A percentile compares a stretch with the other conserved stretches of the same genome.
These are phyloP conservation scores for Suhomyces kilbournensis DNA, from an alignment of 805 yeast genomes.

Conservation along the genomic window DNA sequence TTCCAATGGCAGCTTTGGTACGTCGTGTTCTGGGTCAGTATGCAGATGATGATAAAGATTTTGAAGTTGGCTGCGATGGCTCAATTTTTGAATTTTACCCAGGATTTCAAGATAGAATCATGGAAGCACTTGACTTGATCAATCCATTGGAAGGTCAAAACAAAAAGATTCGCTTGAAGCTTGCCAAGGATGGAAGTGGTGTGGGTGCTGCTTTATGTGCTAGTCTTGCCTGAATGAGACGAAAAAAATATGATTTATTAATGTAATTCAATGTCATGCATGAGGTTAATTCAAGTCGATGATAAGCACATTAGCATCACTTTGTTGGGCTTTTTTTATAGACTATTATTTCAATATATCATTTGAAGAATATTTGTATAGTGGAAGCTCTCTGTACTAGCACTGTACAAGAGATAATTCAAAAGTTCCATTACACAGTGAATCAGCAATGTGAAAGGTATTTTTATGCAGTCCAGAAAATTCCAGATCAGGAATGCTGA, in stretches of 20 bases:
- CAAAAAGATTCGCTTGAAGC: slow-evolving; percentile 68
- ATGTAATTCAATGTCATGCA: not conserved
- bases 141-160: slow-evolving; percentile 73
- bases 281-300: not conserved
- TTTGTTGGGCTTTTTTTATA: not conserved
- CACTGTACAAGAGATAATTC: not conserved
- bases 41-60: slow-evolving; percentile 49
- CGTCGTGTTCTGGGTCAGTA: slow-evolving; percentile 62
- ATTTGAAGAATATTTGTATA: not conserved
- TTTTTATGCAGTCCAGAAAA: not conserved
- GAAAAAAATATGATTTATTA: not conserved
- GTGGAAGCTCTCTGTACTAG: not conserved
- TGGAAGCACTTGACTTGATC: slow-evolving; percentile 71
- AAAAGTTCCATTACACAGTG: not conserved
- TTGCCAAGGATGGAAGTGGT: slow-evolving; percentile 94
- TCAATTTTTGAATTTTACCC: slow-evolving; percentile 93
- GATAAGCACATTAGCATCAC: not conserved
- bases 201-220: slow-evolving; percentile 98
- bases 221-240: slow-evolving; percentile 19
- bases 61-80: slow-evolving; percentile 95
- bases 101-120: slow-evolving; percentile 73
- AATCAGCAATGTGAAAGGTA: not conserved
- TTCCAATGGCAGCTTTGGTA: slow-evolving; percentile 86
- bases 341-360: not conserved
- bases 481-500: not conserved